These are phyloP conservation scores for Thielaviopsis euricoi DNA, from an alignment of 2,329 filamentous ascomycete genomes.

Conservation along the genomic window DNA sequence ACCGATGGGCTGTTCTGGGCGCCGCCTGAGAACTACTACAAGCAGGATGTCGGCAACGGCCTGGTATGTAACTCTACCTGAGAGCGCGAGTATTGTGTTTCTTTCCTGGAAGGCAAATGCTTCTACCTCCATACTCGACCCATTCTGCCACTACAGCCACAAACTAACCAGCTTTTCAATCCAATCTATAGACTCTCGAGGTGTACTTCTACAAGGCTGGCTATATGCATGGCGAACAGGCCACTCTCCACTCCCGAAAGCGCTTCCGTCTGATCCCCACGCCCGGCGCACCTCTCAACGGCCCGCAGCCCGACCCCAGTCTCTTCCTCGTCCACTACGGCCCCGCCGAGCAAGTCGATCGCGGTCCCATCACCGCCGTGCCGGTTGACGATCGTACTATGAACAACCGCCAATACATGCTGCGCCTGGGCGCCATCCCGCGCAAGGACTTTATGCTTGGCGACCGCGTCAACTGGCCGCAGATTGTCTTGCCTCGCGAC, in stretches of 20 bases:
- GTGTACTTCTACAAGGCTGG: slow-evolving; percentile 71
- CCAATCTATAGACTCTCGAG: slow-evolving; percentile 54
- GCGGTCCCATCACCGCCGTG: slow-evolving; percentile 52
- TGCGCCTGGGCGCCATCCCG: slow-evolving; percentile 62
- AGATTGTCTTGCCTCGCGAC: slow-evolving; percentile 53
- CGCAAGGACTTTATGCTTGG: slow-evolving; percentile 91
- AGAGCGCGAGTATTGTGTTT: too few relatives aligned
- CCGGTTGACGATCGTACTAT: slow-evolving; percentile 46
- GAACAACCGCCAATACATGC: slow-evolving; percentile 45
- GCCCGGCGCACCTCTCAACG: slow-evolving; percentile 51
- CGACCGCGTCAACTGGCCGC: slow-evolving; percentile 80
- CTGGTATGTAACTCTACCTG: slow-evolving; percentile 26
- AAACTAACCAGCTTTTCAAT: not conserved
- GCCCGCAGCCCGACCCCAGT: slow-evolving; percentile 57
- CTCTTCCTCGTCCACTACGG: slow-evolving; percentile 89
- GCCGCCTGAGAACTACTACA: slow-evolving; percentile 60
- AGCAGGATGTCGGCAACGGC: slow-evolving; percentile 51
- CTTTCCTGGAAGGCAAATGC: too few relatives aligned
- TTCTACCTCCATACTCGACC: too few relatives aligned
- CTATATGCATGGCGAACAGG: slow-evolving; percentile 58
- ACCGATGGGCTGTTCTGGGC: slow-evolving; percentile 91
- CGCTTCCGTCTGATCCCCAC: slow-evolving; percentile 71
- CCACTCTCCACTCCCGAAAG: slow-evolving; percentile 62
- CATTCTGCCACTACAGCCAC: not conserved
- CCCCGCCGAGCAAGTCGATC: slow-evolving; percentile 55